Evolutionary conservation across 139 green algal genomes (phyloP).

Genomic region (Chloropicon primus): DNA sequence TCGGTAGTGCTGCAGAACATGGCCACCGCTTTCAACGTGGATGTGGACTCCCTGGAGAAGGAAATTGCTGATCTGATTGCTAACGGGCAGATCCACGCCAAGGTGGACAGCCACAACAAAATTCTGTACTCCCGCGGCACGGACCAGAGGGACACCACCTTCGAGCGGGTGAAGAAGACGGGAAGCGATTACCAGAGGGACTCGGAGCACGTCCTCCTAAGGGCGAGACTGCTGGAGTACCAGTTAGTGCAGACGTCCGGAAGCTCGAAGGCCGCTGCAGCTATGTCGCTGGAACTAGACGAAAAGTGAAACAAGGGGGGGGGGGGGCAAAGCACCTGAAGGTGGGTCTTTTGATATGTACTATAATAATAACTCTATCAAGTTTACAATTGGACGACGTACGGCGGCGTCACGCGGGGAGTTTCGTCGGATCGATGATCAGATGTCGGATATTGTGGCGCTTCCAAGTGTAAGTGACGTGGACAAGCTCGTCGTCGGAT

Average conservation of each 20-base stretch:
- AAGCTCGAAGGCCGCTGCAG: neutral
- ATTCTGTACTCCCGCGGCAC: slow-evolving; percentile 54
- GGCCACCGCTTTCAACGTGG: slow-evolving; percentile 61
- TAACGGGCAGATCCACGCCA: slow-evolving; percentile 52
- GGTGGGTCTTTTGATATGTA: too few relatives aligned
- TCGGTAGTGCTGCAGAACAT: slow-evolving; percentile 67
- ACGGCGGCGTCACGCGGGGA: too few relatives aligned
- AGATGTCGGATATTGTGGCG: slow-evolving; percentile 8
- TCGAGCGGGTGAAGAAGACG: slow-evolving; percentile 30
- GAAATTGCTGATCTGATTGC: slow-evolving; percentile 70
- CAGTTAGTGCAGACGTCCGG: slow-evolving; percentile 46
- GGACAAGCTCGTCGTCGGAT: neutral
- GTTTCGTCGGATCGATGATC: slow-evolving; percentile 7
- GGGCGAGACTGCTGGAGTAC: slow-evolving; percentile 57
- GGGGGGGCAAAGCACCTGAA: too few relatives aligned
- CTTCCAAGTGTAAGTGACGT: slow-evolving; percentile 13
- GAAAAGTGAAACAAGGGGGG: too few relatives aligned
- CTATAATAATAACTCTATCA: too few relatives aligned
- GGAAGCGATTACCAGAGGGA: slow-evolving; percentile 54
- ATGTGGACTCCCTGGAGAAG: slow-evolving; percentile 42
- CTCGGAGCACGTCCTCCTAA: slow-evolving; percentile 53
- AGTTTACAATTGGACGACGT: too few relatives aligned
- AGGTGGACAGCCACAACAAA: slow-evolving; percentile 71
- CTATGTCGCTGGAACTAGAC: too few relatives aligned
- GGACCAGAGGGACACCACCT: slow-evolving; percentile 58